phyloP scores from a whole-genome alignment of 1,139 yeast genomes.

The Debaryomycetaceae sp. region DNA sequence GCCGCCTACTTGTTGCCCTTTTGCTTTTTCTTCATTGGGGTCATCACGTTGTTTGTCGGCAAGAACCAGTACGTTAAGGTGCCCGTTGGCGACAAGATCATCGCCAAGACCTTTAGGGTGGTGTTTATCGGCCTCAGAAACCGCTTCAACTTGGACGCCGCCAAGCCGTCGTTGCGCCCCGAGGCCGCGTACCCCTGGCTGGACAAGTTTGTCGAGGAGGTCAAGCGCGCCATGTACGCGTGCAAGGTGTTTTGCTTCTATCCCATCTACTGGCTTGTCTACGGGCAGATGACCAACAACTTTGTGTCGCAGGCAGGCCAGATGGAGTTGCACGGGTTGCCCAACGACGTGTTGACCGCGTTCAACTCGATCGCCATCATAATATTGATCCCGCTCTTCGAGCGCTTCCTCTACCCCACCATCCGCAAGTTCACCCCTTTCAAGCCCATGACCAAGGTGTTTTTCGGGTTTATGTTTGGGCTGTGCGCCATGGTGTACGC shows the following conservation, averaged over 20 bases:
- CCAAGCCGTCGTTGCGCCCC: conserved; percentile 51
- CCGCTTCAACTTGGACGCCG: conserved; percentile 48
- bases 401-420: conserved; percentile 49
- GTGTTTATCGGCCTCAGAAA: conserved; percentile 42
- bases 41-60: conserved; percentile 52
- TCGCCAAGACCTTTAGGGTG: conserved; percentile 52
- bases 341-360: conserved; percentile 63
- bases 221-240: conserved; percentile 51
- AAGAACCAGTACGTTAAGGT: conserved; percentile 53
- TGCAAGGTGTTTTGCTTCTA: conserved; percentile 61
- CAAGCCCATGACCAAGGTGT: conserved; percentile 69
- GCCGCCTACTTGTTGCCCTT: conserved; percentile 54
- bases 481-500: conserved; percentile 72
- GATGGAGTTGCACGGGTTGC: conserved; percentile 61
- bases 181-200: conserved; percentile 48
- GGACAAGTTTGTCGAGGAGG: conserved; percentile 62
- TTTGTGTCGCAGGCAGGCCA: conserved; percentile 62
- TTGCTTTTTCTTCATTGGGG: conserved; percentile 61
- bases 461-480: conserved; percentile 71
- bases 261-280: conserved; percentile 65
- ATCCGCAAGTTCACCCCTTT: conserved; percentile 55
- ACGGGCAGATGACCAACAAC: conserved; percentile 64
- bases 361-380: conserved; percentile 60
- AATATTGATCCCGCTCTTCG: conserved; percentile 58
- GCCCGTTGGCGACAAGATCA: conserved; percentile 61